Percentiles rank a stretch among this genome's conserved stretches.
phyloP scores from a whole-genome alignment of 495 filamentous ascomycete genomes.

The Penicillium tannophilum region DNA sequence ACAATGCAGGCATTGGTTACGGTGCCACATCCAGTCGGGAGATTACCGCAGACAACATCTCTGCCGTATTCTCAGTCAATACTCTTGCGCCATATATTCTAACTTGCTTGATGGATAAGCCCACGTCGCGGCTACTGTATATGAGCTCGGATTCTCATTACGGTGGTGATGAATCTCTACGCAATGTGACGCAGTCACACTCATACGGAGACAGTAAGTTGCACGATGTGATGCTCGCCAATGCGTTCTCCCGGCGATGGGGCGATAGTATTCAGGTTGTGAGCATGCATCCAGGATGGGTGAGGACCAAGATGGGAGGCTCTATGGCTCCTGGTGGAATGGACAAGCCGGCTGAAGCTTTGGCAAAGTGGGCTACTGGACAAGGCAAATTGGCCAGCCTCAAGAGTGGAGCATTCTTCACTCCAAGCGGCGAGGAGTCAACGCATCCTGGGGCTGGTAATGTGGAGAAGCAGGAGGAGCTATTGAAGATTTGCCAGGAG shows the following conservation, averaged over 20 bases:
- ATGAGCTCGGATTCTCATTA: slow-evolving; percentile 54
- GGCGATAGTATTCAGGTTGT: slow-evolving; percentile 49
- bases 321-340: slow-evolving; percentile 46
- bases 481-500: slow-evolving; percentile 33
- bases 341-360: slow-evolving; percentile 46
- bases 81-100: slow-evolving; percentile 60
- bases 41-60: slow-evolving; percentile 49
- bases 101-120: slow-evolving; percentile 53
- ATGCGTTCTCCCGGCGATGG: slow-evolving; percentile 54
- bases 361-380: slow-evolving; percentile 49
- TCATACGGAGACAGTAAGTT: slow-evolving; percentile 57
- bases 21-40: slow-evolving; percentile 33
- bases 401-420: slow-evolving; percentile 32
- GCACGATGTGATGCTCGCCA: slow-evolving; percentile 56
- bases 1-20: slow-evolving; percentile 57
- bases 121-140: slow-evolving; percentile 51
- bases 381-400: slow-evolving; percentile 28
- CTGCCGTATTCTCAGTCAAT: slow-evolving; percentile 57
- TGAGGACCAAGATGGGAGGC: slow-evolving; percentile 64
- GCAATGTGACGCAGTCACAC: slow-evolving; percentile 35
- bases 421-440: slow-evolving; percentile 26
- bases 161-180: slow-evolving; percentile 46
- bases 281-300: slow-evolving; percentile 63
- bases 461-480: slow-evolving; percentile 35
- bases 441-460: slow-evolving; percentile 31